phyloP scores from a whole-genome alignment of 257 asterid genomes.

The Solanum pimpinellifolium region DNA sequence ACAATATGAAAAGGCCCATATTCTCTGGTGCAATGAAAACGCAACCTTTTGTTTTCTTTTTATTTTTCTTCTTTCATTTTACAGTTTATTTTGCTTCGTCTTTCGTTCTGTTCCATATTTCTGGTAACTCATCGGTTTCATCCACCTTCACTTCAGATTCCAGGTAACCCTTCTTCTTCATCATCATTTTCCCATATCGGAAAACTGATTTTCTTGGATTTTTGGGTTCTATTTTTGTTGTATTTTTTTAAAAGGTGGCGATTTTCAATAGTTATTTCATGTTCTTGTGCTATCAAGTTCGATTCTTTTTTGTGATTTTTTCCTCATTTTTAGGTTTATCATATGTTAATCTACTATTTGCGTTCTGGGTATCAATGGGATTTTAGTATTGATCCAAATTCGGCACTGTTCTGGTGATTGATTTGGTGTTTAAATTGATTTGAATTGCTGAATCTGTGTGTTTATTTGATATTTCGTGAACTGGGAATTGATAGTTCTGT shows the following conservation, averaged over 20 bases:
- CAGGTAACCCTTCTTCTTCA: background rate
- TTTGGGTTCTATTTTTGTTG: background rate
- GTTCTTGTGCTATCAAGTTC: background rate
- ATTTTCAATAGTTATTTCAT: background rate
- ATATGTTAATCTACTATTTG: background rate
- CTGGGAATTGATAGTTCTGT: background rate
- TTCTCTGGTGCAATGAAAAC: background rate
- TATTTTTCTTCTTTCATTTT: background rate
- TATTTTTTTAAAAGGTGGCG: background rate
- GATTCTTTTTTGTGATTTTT: background rate
- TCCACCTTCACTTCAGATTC: background rate
- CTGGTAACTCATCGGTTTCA: slow-evolving; percentile 1
- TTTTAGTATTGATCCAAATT: background rate
- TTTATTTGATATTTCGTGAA: background rate
- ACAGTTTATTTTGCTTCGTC: background rate
- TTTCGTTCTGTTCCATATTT: background rate
- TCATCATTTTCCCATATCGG: background rate
- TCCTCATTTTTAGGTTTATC: background rate
- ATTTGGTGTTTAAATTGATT: background rate
- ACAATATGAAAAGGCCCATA: background rate
- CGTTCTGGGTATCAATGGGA: background rate
- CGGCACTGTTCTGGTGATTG: background rate
- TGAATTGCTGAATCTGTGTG: background rate
- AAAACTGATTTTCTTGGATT: background rate
- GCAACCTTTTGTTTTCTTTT: background rate